Evolutionary conservation across 306 rosid species (phyloP), one percentile per base, ranked within the genome.

Genomic region (Cicer chorassanicum): DNA sequence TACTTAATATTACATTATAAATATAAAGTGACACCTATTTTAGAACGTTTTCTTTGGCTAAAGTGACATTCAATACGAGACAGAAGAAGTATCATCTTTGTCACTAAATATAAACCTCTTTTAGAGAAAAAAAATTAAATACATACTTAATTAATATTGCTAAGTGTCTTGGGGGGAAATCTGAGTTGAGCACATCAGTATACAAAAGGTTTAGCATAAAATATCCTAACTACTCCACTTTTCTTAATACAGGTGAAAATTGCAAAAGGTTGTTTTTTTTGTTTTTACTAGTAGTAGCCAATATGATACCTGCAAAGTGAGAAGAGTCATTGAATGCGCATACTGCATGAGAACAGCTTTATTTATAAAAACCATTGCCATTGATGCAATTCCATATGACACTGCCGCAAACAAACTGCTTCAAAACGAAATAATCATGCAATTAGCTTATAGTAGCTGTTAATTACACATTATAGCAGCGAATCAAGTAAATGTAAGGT

Each of bases 321-420:
- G 99, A 38, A 95, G 91, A 9, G 98, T 92, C 98, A 92, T 86
- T 15, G 96, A 90, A 15, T 90, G 72, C 19, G 96, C 70, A 80
- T 95, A 95, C 72, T 92, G 91, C 97, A 95, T 89, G 64, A 95
- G 88, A 79, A 95, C 84, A 42, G 99, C 98, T 87, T 95, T 95
- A 66, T 95, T 92, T 87, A 95, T 89, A 66, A 95, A 95, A 77
- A 95, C 97, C 99, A 95, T 92, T 9, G 93, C 91, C 99, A 95
- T 95, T 9, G 99, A 95, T 44, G 98, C 84, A 75, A 86, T 55
- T 79, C 99, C 99, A 86, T 94, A 92, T 0, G 96, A 90, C 64
- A 90, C 76, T 3, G 99, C 98, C 6, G 99, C 92, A 21, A 81
- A 80, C 80, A 95, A 88, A 83, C 98, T 92, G 82, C 45, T 77